A percentile compares a stretch with the other conserved stretches of the same genome.
Evolutionary conservation across 2,329 filamentous ascomycete species (phyloP).

Genomic region (Fusarium staphyleae): DNA sequence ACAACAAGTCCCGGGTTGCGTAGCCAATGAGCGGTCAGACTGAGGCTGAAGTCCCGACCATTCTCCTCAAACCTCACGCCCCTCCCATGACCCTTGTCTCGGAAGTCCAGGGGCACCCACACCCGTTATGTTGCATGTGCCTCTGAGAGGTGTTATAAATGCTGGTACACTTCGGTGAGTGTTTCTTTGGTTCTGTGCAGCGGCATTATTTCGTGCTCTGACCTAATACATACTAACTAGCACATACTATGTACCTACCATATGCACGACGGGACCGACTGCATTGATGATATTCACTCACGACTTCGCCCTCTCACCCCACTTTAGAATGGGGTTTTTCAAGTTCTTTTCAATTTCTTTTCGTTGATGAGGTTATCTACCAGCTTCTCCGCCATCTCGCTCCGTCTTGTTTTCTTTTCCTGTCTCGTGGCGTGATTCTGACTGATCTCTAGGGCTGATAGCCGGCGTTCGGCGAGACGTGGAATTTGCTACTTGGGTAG

Average conservation of each 20-base stretch:
- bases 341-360: conserved; percentile 1
- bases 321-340: conserved; percentile 17
- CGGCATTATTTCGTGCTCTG: conserved; percentile 1
- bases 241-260: too few relatives aligned
- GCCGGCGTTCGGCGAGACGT: conserved; percentile 17
- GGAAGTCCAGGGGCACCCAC: conserved; percentile 30
- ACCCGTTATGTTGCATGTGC: conserved; percentile 12
- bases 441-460: conserved; percentile 13
- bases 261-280: conserved; percentile 17
- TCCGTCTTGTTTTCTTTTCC: conserved; percentile 10
- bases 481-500: conserved; percentile 14
- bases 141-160: conserved; percentile 10
- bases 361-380: not conserved
- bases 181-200: not conserved
- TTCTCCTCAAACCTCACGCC: conserved; percentile 9
- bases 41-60: conserved; percentile 2
- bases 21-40: conserved; percentile 20
- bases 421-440: conserved; percentile 13
- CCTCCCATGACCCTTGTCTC: conserved; percentile 21
- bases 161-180: not conserved
- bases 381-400: conserved; percentile 14
- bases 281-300: not conserved
- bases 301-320: conserved; percentile 13
- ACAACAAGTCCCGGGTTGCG: conserved; percentile 2
- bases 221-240: too few relatives aligned